phyloP scores from a whole-genome alignment of 805 yeast genomes.

The Candida patagonica region DNA sequence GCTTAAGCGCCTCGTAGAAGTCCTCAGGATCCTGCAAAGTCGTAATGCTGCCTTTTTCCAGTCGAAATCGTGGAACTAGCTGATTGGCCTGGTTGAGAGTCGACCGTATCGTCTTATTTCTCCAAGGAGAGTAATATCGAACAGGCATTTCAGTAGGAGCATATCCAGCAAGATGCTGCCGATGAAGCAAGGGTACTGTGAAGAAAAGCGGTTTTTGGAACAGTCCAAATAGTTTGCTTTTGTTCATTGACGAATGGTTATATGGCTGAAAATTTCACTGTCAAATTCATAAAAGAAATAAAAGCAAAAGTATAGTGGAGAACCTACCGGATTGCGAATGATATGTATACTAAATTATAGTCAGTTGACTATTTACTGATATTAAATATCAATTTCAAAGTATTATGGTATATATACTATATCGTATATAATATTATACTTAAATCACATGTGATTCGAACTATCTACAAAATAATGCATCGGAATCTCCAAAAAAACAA shows the following conservation, averaged over 20 bases:
- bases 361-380: too few species aligned
- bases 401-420: too few species aligned
- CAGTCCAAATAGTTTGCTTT: too few species aligned
- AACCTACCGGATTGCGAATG: too few species aligned
- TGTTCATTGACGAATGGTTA: too few species aligned
- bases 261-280: too few species aligned
- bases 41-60: constrained; percentile 47
- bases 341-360: too few species aligned
- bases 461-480: background rate
- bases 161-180: background rate
- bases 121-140: background rate
- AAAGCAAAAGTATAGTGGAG: too few species aligned
- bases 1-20: constrained; percentile 58
- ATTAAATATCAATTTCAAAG: too few species aligned
- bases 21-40: constrained; percentile 56
- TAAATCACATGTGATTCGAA: background rate
- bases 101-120: constrained; percentile 16
- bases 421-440: too few species aligned
- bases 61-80: constrained; percentile 58
- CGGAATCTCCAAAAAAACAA: background rate
- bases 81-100: constrained; percentile 42
- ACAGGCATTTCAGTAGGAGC: constrained; percentile 4
- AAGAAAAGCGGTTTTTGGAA: background rate
- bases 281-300: too few species aligned
- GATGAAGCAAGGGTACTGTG: constrained; percentile 1